Base-by-base conservation (phyloP, 495 filamentous ascomycete genomes). In the Astrocystis sublimbata region DNA sequence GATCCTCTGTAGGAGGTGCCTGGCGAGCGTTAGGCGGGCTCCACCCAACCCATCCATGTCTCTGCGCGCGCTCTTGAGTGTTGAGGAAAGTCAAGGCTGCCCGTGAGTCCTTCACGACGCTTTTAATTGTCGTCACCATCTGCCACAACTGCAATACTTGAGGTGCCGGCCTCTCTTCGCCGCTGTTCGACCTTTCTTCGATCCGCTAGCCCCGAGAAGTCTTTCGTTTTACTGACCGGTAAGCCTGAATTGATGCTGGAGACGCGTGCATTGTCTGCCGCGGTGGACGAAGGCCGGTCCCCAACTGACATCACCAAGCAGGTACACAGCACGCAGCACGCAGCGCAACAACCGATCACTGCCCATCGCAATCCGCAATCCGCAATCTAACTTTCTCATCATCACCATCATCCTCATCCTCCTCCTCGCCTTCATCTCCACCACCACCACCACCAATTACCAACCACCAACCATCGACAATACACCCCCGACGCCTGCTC, bases 251-350 rank as follows among this genome's bases (percentile, higher is more conserved):
- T 30, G 31, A 43, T 50, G 26, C 38, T 33, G 13, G 10, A 40
- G 19, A 61, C 58, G 58, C 58, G 47, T 52, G 46, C 13, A 45
- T 33, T n/a, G n/a, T n/a, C n/a, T n/a, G n/a, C n/a, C n/a, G n/a
- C n/a, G n/a, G n/a, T n/a, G 49, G 46, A 41, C 65, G 53, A 42
- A 58, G 53, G 51, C 63, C 54, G 60, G 60, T 62, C 60, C 53
- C 42, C 62, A 69, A 72, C 69, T 72, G 69, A 72, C 69, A 72
- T 72, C 69, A 70, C 69, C 50, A 64, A 57, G 50, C 66, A 67
- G 62, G 59, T 60, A 67, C 67, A 40, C 33, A 60, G 31, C 33
- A 60, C 58, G 24, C 15, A 63, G 53, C 53, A 57, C 51, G 63
- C 53, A 60, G 47, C 60, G 12, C 52, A 40, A 55, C 62, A 26